Base-by-base conservation (phyloP, 116 monocot species). In the Iris pallida region DNA sequence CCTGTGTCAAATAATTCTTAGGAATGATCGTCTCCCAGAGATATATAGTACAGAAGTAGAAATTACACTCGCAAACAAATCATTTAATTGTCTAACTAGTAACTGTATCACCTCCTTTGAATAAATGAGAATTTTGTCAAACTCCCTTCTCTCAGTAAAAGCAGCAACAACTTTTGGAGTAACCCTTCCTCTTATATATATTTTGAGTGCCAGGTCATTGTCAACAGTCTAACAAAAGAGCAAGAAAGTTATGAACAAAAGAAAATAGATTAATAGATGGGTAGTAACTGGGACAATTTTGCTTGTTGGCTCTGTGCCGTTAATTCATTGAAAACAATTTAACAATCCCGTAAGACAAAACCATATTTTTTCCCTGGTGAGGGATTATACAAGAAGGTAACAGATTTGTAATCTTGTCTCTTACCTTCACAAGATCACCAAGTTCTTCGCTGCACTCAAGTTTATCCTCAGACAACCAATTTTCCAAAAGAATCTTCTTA, bases 111-210 rank as follows among this genome's bases (percentile, higher is more conserved):
- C 90, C 94, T 94, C 83, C 77, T 94, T 94, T 59, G 87, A 94
- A 65, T 94, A 94, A 42, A 94, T 83, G 40, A 90, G 83, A 63
- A 94, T 94, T 73, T 90, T 94, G 75, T 94, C 88, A 79, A 94
- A 94, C 55, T 90, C 94, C 75, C 85, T 88, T 70, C 90, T 65
- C 72, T 93, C 86, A 64, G 93, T 86, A 82, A 93, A 93, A 73
- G 93, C 93, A 69, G 93, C 93, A 70, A 93, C 89, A 74, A 93
- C 93, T 80, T 89, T 94, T 19, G 94, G 94, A 12, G 90, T 90
- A 54, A 81, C 87, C 81, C 94, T 87, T 8, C 90, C 94, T 85
- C 90, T 94, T 64, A 94, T 90, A 55, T 85, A 90, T 61, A 94
- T 94, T 68, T 87, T 90, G 52, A 94, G 82, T 16, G 94, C 94